These are phyloP conservation scores for Zymoseptoria passerinii DNA, from an alignment of 2,329 filamentous ascomycete species.

Conservation along the genomic window DNA sequence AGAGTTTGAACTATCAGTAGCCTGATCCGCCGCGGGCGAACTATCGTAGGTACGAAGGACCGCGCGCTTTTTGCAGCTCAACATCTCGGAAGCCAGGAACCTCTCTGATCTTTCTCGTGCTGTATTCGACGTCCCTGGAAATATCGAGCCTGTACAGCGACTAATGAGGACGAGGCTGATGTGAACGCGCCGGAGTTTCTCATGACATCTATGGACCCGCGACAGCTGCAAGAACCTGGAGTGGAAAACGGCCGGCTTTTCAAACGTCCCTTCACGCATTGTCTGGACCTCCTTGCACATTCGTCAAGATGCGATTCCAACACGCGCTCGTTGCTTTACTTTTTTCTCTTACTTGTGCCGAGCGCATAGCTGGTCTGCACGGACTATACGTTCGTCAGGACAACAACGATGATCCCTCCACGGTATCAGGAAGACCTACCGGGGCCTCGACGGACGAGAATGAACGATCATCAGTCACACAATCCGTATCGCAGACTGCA, in stretches of 20 bases:
- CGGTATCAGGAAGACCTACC: background rate
- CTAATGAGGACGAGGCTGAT: background rate
- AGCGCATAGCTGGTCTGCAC: slow-evolving; percentile 5
- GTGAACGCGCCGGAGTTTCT: background rate
- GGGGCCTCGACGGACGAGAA: background rate
- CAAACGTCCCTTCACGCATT: background rate
- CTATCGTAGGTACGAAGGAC: background rate
- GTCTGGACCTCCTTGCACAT: background rate
- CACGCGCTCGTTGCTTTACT: slow-evolving; percentile 8
- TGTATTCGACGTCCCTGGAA: background rate
- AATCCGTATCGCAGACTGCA: slow-evolving; percentile 1
- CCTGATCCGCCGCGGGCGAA: background rate
- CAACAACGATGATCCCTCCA: slow-evolving; percentile 2
- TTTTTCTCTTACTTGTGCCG: slow-evolving; percentile 6
- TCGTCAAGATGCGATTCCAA: slow-evolving; percentile 7
- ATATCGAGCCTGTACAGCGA: background rate
- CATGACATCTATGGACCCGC: background rate
- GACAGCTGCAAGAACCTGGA: background rate
- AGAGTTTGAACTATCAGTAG: background rate
- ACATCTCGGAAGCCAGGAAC: background rate
- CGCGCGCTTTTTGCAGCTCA: background rate
- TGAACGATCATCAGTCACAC: slow-evolving; percentile 1
- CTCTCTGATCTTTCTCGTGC: background rate
- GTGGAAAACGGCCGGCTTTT: background rate
- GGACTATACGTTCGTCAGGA: slow-evolving; percentile 6